Evolutionary conservation across 192 early-diverging fungal species (phyloP).

Genomic region (Chytriomyces confervae): DNA sequence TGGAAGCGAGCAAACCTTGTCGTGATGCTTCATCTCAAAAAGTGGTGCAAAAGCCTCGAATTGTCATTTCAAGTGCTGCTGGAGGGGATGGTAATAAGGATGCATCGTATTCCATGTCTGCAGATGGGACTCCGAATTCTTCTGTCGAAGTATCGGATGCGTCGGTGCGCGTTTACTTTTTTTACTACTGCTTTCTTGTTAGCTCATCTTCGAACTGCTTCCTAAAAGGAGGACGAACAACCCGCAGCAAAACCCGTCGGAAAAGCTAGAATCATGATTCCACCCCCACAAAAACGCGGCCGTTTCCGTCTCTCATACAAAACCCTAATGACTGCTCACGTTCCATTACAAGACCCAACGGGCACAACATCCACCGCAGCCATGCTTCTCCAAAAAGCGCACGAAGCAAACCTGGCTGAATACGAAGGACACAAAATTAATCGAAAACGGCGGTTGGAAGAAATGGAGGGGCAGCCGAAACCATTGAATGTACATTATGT

Average conservation of each 20-base stretch:
- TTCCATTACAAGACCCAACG: constrained; percentile 22
- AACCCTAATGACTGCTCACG: constrained; percentile 16
- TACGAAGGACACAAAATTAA: neutral
- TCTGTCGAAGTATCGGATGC: neutral
- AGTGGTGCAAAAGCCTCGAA: neutral
- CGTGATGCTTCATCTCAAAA: neutral
- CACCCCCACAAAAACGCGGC: neutral
- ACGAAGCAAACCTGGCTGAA: neutral
- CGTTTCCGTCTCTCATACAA: neutral
- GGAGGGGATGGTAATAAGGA: neutral
- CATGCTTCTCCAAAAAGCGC: constrained; percentile 9
- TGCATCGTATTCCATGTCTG: neutral
- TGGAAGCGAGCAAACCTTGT: neutral
- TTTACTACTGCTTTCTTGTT: neutral
- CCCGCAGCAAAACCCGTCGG: neutral
- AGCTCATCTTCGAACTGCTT: neutral
- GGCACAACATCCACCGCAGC: neutral
- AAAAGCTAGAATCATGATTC: neutral
- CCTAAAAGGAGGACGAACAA: neutral
- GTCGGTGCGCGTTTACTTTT: neutral
- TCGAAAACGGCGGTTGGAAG: neutral
- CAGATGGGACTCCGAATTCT: neutral
- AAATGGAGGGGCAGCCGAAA: neutral
- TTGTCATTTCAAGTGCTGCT: neutral
- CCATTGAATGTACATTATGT: constrained; percentile 17